phyloP scores from a whole-genome alignment of 768 basidiomycete genomes.

The Phlebiopsis gigantea region DNA sequence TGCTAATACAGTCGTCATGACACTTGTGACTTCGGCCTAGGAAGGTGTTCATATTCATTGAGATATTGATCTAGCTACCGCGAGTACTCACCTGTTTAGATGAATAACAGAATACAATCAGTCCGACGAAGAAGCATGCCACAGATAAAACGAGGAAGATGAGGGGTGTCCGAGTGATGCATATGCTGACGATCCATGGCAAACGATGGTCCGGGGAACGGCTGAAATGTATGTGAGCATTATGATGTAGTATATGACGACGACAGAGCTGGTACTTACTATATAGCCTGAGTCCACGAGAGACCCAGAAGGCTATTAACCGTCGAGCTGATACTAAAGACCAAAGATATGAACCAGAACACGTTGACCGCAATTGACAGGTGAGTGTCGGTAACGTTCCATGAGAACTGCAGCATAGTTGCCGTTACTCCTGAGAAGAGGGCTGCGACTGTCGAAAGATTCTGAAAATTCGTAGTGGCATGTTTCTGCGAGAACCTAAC shows the following conservation, averaged over 20 bases:
- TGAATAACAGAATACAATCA: slow-evolving; percentile 70
- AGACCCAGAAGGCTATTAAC: slow-evolving; percentile 65
- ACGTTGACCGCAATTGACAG: slow-evolving; percentile 49
- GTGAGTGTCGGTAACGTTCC: slow-evolving; percentile 28
- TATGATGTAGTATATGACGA: neutral
- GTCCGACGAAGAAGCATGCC: slow-evolving; percentile 68
- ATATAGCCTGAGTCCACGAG: slow-evolving; percentile 75
- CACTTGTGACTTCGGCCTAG: slow-evolving; percentile 42
- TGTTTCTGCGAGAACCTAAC: slow-evolving; percentile 69
- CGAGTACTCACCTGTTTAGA: slow-evolving; percentile 47
- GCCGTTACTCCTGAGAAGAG: slow-evolving; percentile 69
- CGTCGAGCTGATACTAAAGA: slow-evolving; percentile 67
- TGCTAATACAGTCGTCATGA: slow-evolving; percentile 66
- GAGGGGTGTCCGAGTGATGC: slow-evolving; percentile 76
- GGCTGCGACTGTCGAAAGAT: slow-evolving; percentile 65
- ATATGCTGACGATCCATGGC: slow-evolving; percentile 74
- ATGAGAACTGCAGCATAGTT: slow-evolving; percentile 64
- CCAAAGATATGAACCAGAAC: slow-evolving; percentile 66
- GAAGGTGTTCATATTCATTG: neutral
- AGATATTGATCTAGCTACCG: slow-evolving; percentile 9
- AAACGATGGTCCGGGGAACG: slow-evolving; percentile 67
- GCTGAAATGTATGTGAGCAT: slow-evolving; percentile 29
- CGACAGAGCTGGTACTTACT: slow-evolving; percentile 38
- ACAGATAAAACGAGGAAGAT: slow-evolving; percentile 78
- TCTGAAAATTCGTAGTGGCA: slow-evolving; percentile 56